A percentile compares a stretch with the other conserved stretches of the same genome.
phyloP scores from a whole-genome alignment of 805 yeast genomes.

The Starmerella kuoi region DNA sequence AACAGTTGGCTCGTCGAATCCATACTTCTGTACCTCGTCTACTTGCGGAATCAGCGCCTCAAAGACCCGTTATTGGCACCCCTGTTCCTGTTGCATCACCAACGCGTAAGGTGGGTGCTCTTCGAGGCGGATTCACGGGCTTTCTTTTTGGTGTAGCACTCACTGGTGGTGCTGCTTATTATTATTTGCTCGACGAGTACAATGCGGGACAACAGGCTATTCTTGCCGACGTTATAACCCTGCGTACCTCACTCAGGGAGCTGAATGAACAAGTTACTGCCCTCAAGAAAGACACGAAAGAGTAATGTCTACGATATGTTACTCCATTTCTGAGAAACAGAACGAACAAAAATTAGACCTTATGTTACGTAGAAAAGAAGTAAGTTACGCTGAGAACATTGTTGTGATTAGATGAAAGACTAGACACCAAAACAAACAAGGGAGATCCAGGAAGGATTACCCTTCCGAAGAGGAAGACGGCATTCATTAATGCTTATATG shows the following conservation, averaged over 20 bases:
- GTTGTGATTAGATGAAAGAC: too few species aligned
- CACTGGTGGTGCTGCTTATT: conserved; percentile 67
- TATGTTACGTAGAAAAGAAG: too few species aligned
- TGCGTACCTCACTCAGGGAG: conserved; percentile 54
- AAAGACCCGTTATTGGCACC: not conserved
- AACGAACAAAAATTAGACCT: too few species aligned
- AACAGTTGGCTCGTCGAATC: conserved; percentile 1
- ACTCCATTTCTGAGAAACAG: too few species aligned
- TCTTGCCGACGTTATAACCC: conserved; percentile 58
- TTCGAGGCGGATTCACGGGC: conserved; percentile 45
- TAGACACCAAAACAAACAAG: too few species aligned
- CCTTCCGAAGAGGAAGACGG: too few species aligned
- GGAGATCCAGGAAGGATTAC: too few species aligned
- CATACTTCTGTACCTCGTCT: conserved; percentile 1
- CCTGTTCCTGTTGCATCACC: conserved; percentile 10
- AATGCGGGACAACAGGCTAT: conserved; percentile 59
- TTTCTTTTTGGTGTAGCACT: conserved; percentile 63
- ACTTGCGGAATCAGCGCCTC: not conserved
- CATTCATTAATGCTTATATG: too few species aligned
- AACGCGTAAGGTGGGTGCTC: conserved; percentile 20
- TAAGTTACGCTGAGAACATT: too few species aligned
- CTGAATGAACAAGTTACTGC: conserved; percentile 58
- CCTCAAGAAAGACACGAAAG: conserved; percentile 34
- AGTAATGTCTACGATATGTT: conserved; percentile 4
- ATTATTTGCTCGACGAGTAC: conserved; percentile 67